phyloP scores from a whole-genome alignment of 768 basidiomycete genomes.

The Daedalea quercina region DNA sequence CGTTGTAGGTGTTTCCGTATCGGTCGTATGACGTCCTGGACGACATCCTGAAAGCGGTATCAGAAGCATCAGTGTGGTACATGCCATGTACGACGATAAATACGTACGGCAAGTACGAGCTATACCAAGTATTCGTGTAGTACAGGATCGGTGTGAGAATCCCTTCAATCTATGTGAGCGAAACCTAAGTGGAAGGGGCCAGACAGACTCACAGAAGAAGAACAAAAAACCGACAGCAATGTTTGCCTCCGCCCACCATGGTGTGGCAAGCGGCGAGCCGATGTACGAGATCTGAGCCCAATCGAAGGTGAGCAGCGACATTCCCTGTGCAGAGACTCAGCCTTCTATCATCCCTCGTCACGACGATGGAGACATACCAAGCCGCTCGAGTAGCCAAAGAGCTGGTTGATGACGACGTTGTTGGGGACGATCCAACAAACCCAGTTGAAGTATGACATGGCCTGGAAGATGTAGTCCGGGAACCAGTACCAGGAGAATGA shows the following conservation, averaged over 20 bases:
- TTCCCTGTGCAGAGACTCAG: slow-evolving; percentile 22
- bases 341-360: neutral
- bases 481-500: slow-evolving; percentile 54
- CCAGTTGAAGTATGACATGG: slow-evolving; percentile 82
- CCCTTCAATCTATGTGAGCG: slow-evolving; percentile 20
- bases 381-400: slow-evolving; percentile 47
- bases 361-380: neutral
- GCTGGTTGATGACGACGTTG: slow-evolving; percentile 31
- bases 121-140: slow-evolving; percentile 32
- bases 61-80: no score
- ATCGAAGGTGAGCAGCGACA: slow-evolving; percentile 72
- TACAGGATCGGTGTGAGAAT: slow-evolving; percentile 32
- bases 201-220: slow-evolving; percentile 31
- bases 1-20: slow-evolving; percentile 33
- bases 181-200: neutral
- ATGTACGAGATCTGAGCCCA: slow-evolving; percentile 70
- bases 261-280: slow-evolving; percentile 58
- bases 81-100: no score
- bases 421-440: slow-evolving; percentile 46
- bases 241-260: slow-evolving; percentile 79
- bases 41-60: slow-evolving; percentile 19
- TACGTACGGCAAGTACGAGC: slow-evolving; percentile 31
- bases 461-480: slow-evolving; percentile 83
- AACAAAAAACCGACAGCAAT: slow-evolving; percentile 40
- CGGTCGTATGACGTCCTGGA: slow-evolving; percentile 38